phyloP scores from a whole-genome alignment of 2,329 filamentous ascomycete species.

The Rutstroemia sydowiana region DNA sequence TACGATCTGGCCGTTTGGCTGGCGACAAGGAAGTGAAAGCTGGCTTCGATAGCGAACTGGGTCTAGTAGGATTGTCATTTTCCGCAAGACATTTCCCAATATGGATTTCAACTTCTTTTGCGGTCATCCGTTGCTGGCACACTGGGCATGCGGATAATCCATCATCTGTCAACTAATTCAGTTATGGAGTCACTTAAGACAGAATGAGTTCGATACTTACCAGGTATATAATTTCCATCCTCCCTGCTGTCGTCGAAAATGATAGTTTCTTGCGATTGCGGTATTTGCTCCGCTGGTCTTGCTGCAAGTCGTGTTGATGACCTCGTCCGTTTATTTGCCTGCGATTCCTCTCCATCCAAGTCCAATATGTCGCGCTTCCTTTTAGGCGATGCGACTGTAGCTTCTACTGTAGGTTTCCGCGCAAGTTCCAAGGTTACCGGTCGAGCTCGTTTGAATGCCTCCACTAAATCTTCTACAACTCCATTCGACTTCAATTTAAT shows the following conservation, averaged over 20 bases:
- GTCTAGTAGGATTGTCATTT: background rate
- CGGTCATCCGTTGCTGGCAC: slow-evolving; percentile 55
- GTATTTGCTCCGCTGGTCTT: slow-evolving; percentile 28
- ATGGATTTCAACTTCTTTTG: slow-evolving; percentile 56
- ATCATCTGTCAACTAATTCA: slow-evolving; percentile 19
- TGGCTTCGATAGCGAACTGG: slow-evolving; percentile 16
- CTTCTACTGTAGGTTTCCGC: slow-evolving; percentile 33
- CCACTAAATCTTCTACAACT: slow-evolving; percentile 76
- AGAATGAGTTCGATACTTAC: slow-evolving; percentile 21
- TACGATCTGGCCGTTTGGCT: slow-evolving; percentile 23
- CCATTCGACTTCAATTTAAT: slow-evolving; percentile 78
- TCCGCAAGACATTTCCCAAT: slow-evolving; percentile 34
- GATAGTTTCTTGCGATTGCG: slow-evolving; percentile 31
- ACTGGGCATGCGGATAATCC: slow-evolving; percentile 79
- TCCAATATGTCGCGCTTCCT: slow-evolving; percentile 37
- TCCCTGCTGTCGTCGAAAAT: slow-evolving; percentile 24
- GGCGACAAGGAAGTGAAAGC: background rate
- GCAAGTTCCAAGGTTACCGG: slow-evolving; percentile 58
- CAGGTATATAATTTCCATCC: slow-evolving; percentile 26
- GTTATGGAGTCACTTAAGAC: too few relatives aligned
- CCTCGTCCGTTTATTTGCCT: slow-evolving; percentile 43
- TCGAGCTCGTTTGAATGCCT: slow-evolving; percentile 64
- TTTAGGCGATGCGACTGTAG: slow-evolving; percentile 38
- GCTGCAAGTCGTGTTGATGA: slow-evolving; percentile 43
- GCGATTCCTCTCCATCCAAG: slow-evolving; percentile 27